These are phyloP conservation scores for Waitea zeae DNA, from an alignment of 1,284 basidiomycete genomes.

Conservation along the genomic window DNA sequence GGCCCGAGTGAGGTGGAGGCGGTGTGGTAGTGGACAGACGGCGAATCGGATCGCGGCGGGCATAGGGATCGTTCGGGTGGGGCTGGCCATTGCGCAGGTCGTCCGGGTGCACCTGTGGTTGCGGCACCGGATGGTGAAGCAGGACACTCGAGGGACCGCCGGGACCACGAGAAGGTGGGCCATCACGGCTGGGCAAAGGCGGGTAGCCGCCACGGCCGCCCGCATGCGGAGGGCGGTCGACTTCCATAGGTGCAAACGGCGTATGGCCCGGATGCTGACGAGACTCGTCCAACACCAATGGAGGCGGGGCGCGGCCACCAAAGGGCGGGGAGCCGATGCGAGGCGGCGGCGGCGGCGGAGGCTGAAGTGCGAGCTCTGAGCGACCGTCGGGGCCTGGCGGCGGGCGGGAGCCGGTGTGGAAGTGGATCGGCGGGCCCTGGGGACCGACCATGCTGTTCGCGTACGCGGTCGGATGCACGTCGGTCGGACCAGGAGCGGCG, in stretches of 20 bases:
- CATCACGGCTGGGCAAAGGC: constrained; percentile 22
- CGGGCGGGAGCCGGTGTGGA: constrained; percentile 27
- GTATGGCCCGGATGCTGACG: constrained; percentile 49
- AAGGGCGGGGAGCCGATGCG: constrained; percentile 50
- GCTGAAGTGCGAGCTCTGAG: constrained; percentile 29
- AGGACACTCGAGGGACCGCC: constrained; percentile 37
- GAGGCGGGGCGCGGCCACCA: constrained; percentile 61
- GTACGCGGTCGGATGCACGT: constrained; percentile 91
- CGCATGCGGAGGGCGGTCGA: constrained; percentile 40
- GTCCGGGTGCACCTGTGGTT: constrained; percentile 29
- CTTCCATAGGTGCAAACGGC: constrained; percentile 70
- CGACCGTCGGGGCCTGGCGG: constrained; percentile 43
- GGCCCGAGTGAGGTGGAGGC: constrained; percentile 23
- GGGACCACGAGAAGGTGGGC: constrained; percentile 25
- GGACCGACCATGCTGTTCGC: constrained; percentile 57
- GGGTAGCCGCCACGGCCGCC: constrained; percentile 31
- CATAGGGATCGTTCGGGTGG: constrained; percentile 31
- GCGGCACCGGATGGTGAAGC: constrained; percentile 49
- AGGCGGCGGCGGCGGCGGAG: constrained; percentile 32
- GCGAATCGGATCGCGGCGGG: constrained; percentile 25
- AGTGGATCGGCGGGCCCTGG: constrained; percentile 42
- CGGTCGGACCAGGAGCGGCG: constrained; percentile 78
- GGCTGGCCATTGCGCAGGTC: constrained; percentile 20
- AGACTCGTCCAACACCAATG: constrained; percentile 54
- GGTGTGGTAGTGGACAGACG: constrained; percentile 32